Conservation (phyloP, 2,329 filamentous ascomycete genomes). For the Fusarium haematococcum region DNA sequence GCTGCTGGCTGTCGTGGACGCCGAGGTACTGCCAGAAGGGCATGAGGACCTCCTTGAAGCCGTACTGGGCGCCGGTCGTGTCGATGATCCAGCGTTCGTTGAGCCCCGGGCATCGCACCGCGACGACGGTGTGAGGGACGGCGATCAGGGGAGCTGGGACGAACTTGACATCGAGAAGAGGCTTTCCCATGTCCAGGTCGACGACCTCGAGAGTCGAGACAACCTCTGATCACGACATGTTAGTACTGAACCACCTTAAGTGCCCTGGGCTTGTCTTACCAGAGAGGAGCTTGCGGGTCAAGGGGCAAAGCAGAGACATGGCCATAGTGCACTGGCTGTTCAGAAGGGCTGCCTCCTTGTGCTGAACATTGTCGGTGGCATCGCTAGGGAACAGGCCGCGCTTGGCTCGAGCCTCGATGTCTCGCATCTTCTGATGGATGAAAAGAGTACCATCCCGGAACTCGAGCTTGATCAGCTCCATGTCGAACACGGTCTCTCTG, state of each 20-base stretch:
- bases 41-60: slow-evolving; percentile 23
- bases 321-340: slow-evolving; percentile 11
- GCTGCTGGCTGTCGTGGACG: not conserved
- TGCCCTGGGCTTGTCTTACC: not conserved
- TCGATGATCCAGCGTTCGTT: slow-evolving; percentile 30
- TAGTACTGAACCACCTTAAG: not conserved
- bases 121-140: slow-evolving; percentile 7
- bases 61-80: slow-evolving; percentile 26
- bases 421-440: not conserved
- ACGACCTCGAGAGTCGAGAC: not conserved
- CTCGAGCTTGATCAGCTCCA: slow-evolving; percentile 6
- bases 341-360: slow-evolving; percentile 18
- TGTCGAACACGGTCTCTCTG: slow-evolving; percentile 12
- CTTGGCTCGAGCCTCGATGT: not conserved
- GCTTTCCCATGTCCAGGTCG: slow-evolving; percentile 1
- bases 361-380: slow-evolving; percentile 4
- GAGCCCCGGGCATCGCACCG: not conserved
- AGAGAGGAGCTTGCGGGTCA: slow-evolving; percentile 15
- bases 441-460: slow-evolving; percentile 1
- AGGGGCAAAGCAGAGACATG: slow-evolving; percentile 15
- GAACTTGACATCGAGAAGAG: slow-evolving; percentile 8
- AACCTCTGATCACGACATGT: slow-evolving; percentile 1
- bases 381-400: slow-evolving; percentile 5
- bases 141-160: not conserved
- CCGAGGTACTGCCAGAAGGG: slow-evolving; percentile 19